phyloP scores from a whole-genome alignment of 1,139 yeast species.

The Scheffersomyces titani region DNA sequence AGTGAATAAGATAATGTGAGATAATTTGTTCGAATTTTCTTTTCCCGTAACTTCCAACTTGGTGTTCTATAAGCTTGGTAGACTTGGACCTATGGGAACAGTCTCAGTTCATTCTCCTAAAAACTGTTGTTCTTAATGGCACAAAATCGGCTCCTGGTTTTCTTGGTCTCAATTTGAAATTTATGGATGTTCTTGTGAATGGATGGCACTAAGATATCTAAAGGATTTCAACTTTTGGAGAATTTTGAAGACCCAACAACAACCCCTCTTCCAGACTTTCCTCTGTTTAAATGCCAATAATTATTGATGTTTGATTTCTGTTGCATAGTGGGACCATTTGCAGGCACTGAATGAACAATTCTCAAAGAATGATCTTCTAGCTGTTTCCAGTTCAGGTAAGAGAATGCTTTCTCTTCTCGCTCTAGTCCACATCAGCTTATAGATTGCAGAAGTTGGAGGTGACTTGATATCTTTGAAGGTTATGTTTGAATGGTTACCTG shows the following conservation, averaged over 20 bases:
- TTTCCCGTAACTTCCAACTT: neutral
- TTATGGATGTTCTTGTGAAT: neutral
- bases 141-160: neutral
- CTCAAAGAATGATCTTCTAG: neutral
- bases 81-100: neutral
- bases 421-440: no score
- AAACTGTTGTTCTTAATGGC: neutral
- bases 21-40: no score
- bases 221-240: neutral
- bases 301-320: no score
- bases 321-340: neutral
- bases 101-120: neutral
- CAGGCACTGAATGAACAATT: neutral
- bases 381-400: neutral
- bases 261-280: neutral
- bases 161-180: neutral
- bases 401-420: neutral
- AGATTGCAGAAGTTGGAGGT: neutral
- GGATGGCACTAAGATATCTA: neutral
- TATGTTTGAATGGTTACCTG: no score
- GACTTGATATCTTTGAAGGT: neutral
- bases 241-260: neutral
- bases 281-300: neutral
- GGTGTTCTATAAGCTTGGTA: neutral
- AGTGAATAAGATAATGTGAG: neutral